Base-by-base conservation (phyloP, 2,329 filamentous ascomycete species). In the Zopfia rhizophila region DNA sequence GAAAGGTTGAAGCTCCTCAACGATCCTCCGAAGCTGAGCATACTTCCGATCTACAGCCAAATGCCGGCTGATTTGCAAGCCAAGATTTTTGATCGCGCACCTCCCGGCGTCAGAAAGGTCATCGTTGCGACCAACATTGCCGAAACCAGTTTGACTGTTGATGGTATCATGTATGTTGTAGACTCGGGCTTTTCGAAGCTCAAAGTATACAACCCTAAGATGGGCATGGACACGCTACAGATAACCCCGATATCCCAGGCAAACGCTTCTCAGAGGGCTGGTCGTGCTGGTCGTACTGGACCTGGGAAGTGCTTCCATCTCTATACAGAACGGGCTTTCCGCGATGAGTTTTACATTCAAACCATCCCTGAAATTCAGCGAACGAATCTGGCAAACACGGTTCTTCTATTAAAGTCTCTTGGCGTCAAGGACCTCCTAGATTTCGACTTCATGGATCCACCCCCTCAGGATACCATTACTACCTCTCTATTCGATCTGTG, bases 391-490 rank as follows among this genome's bases (percentile, higher is more conserved):
- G 88, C 91, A 63, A 97, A 97, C 61, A 97, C 92, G 0, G 93
- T 99, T 3, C 80, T 99, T 11, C 83, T 99, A 36, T 81, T 99
- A 33, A 99, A 99, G 68, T 96, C 91, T 0, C 82, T 99, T 0
- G 94, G 94, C 0, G 93, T 99, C 13, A 93, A 90, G 65, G 92
- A 99, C 58, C 79, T 99, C 7, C 76, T 99, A 1, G 93, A 99
- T 70, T 99, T 99, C 65, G 91, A 97, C 69, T 99, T 99, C 62
- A 97, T 99, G 93, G 94, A 99, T 59, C 94, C 94, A 2, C 94
- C 94, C 5, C 94, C 94, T 0, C 94, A 99, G 73, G 95, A 99
- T 64, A 97, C 92, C 1, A 97, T 99, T 56, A 93, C 91, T 0
- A 99, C 94, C 0, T 97, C 92, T 3, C 86, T 99, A 24, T 99